phyloP scores from a whole-genome alignment of 2,329 filamentous ascomycete species.

The Pestalotiopsis fici region DNA sequence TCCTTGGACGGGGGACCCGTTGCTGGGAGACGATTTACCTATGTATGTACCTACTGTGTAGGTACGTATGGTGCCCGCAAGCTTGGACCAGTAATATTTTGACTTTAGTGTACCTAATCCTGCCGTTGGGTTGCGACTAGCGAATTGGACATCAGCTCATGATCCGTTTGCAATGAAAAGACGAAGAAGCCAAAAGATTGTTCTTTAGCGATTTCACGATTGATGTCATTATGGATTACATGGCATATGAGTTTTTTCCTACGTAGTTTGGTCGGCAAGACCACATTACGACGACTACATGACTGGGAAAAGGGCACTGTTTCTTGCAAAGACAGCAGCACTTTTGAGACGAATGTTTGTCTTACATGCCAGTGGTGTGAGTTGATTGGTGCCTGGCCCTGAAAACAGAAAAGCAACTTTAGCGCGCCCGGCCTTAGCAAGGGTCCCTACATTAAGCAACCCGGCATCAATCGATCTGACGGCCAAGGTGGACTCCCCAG shows the following conservation, averaged over 20 bases:
- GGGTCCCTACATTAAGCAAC: not conserved
- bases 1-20: not conserved
- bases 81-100: slow-evolving; percentile 8
- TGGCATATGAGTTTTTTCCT: slow-evolving; percentile 7
- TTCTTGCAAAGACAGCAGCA: not conserved
- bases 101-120: not conserved
- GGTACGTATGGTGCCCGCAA: not conserved
- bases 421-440: not conserved
- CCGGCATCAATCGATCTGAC: not conserved
- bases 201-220: slow-evolving; percentile 17
- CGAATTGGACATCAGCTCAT: slow-evolving; percentile 6
- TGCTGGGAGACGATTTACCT: not conserved
- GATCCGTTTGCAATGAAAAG: slow-evolving; percentile 23
- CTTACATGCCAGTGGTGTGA: slow-evolving; percentile 18
- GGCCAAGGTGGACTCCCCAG: not conserved
- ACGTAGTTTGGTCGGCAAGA: slow-evolving; percentile 11
- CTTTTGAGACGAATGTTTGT: slow-evolving; percentile 6
- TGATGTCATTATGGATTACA: slow-evolving; percentile 22
- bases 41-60: not conserved
- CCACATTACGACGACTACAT: slow-evolving; percentile 14
- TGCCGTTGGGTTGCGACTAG: not conserved
- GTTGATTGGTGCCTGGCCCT: not conserved
- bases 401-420: not conserved
- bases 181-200: slow-evolving; percentile 12
- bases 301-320: slow-evolving; percentile 17